Evolutionary conservation across 495 filamentous ascomycete species (phyloP).

Genomic region (Hyaloscypha variabilis): DNA sequence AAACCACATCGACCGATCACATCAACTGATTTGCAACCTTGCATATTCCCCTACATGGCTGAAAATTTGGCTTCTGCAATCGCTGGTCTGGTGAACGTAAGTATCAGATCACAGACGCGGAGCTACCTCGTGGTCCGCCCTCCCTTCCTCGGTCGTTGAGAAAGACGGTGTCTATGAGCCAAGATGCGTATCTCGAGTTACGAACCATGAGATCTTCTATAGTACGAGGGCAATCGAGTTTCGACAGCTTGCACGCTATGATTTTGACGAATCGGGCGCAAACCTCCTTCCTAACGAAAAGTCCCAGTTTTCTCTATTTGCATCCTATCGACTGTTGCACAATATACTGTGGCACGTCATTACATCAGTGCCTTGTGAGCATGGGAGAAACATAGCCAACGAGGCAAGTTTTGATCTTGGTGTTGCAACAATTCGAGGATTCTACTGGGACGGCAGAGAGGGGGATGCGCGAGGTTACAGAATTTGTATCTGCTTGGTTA

Average conservation of each 20-base stretch:
- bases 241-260: neutral
- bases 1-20: too few species aligned
- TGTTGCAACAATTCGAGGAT: neutral
- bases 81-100: slow-evolving; percentile 9
- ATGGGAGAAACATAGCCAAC: neutral
- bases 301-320: neutral
- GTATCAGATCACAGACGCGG: too few species aligned
- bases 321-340: neutral
- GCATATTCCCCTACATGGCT: too few species aligned
- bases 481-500: neutral
- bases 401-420: neutral
- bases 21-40: too few species aligned
- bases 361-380: neutral
- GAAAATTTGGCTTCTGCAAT: too few species aligned
- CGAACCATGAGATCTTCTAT: neutral
- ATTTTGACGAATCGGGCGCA: neutral
- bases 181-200: neutral
- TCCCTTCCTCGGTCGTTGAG: too few species aligned
- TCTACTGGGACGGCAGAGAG: neutral
- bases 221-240: neutral
- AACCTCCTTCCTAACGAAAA: neutral
- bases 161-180: too few species aligned
- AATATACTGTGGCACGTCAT: neutral
- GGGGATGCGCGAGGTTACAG: neutral
- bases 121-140: too few species aligned